A percentile compares a stretch with the other conserved stretches of the same genome.
Conservation (phyloP, 208 protist species). For the Strigomonas culicis region DNA sequence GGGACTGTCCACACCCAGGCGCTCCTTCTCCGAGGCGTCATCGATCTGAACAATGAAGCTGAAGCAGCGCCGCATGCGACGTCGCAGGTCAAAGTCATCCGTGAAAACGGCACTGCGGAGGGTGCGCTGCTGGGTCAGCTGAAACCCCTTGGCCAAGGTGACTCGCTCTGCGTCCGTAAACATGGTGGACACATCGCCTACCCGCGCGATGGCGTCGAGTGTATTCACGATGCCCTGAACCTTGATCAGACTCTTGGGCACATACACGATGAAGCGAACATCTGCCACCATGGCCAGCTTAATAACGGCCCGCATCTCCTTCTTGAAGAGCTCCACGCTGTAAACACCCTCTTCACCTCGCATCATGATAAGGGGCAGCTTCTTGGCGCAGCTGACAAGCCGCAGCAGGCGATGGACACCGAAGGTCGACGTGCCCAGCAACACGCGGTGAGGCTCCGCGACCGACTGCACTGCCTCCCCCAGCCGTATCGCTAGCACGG, state of each 20-base stretch:
- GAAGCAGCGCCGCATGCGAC: slow-evolving; percentile 50
- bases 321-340: slow-evolving; percentile 30
- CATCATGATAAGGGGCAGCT: slow-evolving; percentile 50
- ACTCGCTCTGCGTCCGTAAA: slow-evolving; percentile 62
- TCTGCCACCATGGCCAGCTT: slow-evolving; percentile 42
- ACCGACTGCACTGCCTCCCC: slow-evolving; percentile 34
- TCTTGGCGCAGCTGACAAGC: slow-evolving; percentile 44
- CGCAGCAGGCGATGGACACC: slow-evolving; percentile 52
- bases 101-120: slow-evolving; percentile 26
- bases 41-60: slow-evolving; percentile 53
- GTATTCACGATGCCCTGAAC: slow-evolving; percentile 35
- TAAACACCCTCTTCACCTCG: slow-evolving; percentile 23
- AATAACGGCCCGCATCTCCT: slow-evolving; percentile 51
- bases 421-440: slow-evolving; percentile 44
- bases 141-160: slow-evolving; percentile 30
- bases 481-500: slow-evolving; percentile 22
- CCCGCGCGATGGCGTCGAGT: slow-evolving; percentile 57
- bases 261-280: slow-evolving; percentile 44
- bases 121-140: slow-evolving; percentile 17
- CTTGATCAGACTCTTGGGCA: slow-evolving; percentile 45
- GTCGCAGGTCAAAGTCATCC: slow-evolving; percentile 49
- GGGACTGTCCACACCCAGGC: slow-evolving; percentile 34
- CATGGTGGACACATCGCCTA: slow-evolving; percentile 62
- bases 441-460: slow-evolving; percentile 12
- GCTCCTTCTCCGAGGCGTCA: slow-evolving; percentile 28